Conservation (phyloP, 495 filamentous ascomycete species). For the Patellaria atrata region DNA sequence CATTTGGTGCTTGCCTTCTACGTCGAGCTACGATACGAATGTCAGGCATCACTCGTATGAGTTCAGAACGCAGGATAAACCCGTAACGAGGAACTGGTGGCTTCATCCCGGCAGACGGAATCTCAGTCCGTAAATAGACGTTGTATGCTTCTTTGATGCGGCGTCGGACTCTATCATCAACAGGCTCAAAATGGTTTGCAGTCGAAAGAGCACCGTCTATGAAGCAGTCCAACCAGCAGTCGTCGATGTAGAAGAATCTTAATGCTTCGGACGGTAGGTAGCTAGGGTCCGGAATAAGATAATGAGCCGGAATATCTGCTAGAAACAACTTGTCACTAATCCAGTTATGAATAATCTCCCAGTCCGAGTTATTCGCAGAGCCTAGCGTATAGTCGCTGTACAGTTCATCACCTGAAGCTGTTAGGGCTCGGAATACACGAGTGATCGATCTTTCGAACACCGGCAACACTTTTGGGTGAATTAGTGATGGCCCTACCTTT, state of each 20-base stretch:
- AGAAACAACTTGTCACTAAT: conserved; percentile 3
- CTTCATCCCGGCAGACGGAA: not conserved
- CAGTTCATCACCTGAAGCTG: conserved; percentile 1
- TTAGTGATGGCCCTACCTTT: too few species aligned
- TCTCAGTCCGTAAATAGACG: not conserved
- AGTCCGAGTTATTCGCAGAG: conserved; percentile 1
- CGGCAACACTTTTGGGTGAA: too few species aligned
- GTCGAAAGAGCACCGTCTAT: conserved; percentile 35
- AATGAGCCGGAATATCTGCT: conserved; percentile 3
- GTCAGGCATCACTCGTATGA: conserved; percentile 6
- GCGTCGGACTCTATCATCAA: conserved; percentile 4
- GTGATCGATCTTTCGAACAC: too few species aligned
- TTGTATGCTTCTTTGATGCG: conserved; percentile 6
- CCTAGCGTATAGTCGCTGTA: conserved; percentile 2
- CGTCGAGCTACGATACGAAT: not conserved
- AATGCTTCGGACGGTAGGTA: conserved; percentile 25
- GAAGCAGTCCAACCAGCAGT: conserved; percentile 30
- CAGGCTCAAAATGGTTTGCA: conserved; percentile 27
- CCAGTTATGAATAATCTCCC: conserved; percentile 6
- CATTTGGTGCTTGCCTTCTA: not conserved
- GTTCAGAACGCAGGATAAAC: not conserved
- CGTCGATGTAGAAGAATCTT: conserved; percentile 36
- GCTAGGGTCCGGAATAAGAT: conserved; percentile 4
- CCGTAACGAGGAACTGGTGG: conserved; percentile 6
- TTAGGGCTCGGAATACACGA: too few species aligned